Conservation (phyloP, 768 basidiomycete genomes). For the Psilocybe cubensis region DNA sequence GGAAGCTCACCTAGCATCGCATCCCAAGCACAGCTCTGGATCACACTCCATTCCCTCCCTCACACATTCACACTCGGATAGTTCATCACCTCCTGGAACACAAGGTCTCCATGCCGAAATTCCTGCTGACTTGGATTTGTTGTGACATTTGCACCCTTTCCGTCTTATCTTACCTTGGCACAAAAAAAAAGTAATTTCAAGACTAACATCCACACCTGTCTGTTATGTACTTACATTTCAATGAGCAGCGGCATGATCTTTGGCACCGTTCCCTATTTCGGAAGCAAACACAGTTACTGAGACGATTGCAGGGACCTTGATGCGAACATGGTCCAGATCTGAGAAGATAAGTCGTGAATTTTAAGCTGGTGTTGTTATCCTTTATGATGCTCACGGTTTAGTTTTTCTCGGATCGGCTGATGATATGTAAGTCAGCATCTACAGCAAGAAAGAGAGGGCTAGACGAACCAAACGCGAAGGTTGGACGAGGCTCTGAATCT, state of each 20-base stretch:
- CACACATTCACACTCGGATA: conserved; percentile 42
- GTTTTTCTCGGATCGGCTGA: not conserved
- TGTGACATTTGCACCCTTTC: conserved; percentile 43
- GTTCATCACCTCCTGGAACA: conserved; percentile 5
- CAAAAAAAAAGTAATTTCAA: conserved; percentile 7
- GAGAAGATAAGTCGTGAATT: not conserved
- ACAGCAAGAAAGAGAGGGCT: not conserved
- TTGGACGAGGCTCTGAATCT: not conserved
- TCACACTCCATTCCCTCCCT: conserved; percentile 47
- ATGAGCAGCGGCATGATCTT: conserved; percentile 49
- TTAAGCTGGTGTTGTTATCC: not conserved
- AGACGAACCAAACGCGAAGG: conserved; percentile 3
- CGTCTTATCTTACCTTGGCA: conserved; percentile 41
- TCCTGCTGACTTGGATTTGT: not conserved
- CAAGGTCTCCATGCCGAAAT: conserved; percentile 21
- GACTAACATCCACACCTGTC: conserved; percentile 5
- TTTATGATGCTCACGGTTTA: not conserved
- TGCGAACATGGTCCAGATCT: conserved; percentile 48
- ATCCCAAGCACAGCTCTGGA: conserved; percentile 50
- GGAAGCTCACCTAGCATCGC: conserved; percentile 41
- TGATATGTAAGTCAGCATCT: not conserved
- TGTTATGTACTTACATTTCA: conserved; percentile 35
- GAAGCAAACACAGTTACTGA: conserved; percentile 43
- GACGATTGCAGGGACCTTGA: conserved; percentile 46
- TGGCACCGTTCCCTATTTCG: conserved; percentile 43